Evolutionary conservation across 1,139 yeast species (phyloP), one percentile per base, ranked within the genome.

Genomic region (Citeromyces hawaiiensis): DNA sequence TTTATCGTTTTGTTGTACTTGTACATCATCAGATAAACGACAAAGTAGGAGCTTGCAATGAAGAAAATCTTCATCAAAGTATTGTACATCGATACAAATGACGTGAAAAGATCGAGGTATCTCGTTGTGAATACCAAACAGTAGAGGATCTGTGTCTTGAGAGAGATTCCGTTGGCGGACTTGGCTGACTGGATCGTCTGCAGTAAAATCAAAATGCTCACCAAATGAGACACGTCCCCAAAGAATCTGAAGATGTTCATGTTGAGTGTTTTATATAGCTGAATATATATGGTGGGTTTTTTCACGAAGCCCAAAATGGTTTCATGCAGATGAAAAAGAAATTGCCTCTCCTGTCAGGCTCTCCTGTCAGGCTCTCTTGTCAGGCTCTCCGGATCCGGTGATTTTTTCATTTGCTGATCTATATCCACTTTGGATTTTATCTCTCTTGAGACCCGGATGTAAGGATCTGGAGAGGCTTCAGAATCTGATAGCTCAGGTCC

Each of bases 61-160:
- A 83, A 91, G 47, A 87, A 69, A 2, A 91, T 38, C 62, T 91
- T 91, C 87, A 91, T 78, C 39, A 78, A 44, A 6, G 83, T 66
- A 60, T 83, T 86, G 66, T 91, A 91, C 4, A 83, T 42, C 2
- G 94, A 82, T 35, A 67, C 60, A 57, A 61, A 81, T 43, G 66
- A 66, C 59, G 70, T 70, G 45, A 80, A 59, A 44, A 82, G 59
- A 58, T 85, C 91, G 47, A 86, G 53, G 58, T 91, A 91, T 48
- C 98, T 72, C 16, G 94, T 72, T 37, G 80, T 56, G 53, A 76
- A 88, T 15, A 91, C 97, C 38, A 83, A 46, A 32, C 75, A 76
- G 55, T 91, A 91, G 38, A 91, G 63, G 1, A 73, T 65, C 56
- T 91, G 97, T 0, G 97, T 85, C 62, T 88, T 88, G 56, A 86